Base-by-base conservation (phyloP, 2,329 filamentous ascomycete species). In the Uncinocarpus reesii region DNA sequence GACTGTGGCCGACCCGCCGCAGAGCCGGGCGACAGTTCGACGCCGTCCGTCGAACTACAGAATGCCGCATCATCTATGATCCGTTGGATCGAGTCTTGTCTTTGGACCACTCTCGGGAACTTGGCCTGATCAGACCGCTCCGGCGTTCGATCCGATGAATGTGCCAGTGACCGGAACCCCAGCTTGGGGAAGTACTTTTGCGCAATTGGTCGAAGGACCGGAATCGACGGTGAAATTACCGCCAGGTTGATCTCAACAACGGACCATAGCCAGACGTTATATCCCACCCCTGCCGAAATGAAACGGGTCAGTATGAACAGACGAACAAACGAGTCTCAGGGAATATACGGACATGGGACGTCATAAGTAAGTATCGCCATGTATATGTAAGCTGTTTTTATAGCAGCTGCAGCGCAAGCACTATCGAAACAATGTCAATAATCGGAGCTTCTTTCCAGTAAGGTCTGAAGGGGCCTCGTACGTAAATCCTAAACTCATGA, bases 251-350 rank as follows among this genome's bases (percentile, higher is more conserved):
- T 48, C 38, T 58, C 56, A 34, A 58, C 15, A 15, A 42, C 48
- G 36, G 40, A 51, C 56, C 56, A 58, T 31, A 56, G 28, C 54
- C 54, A 56, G 23, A 53, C 48, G 15, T 52, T 48, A 38, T 56
- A 56, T 24, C 54, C 54, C n/a, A 41, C 38, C 54, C 54, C 54
- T 56, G n/a, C n/a, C n/a, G n/a, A n/a, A n/a, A n/a, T n/a, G n/a
- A n/a, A n/a, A n/a, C n/a, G n/a, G n/a, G n/a, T n/a, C n/a, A n/a
- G n/a, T n/a, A n/a, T n/a, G n/a, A n/a, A n/a, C n/a, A n/a, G n/a
- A n/a, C n/a, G n/a, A n/a, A n/a, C n/a, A n/a, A n/a, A n/a, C n/a
- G n/a, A n/a, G n/a, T n/a, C n/a, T n/a, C n/a, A n/a, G n/a, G n/a
- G n/a, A n/a, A n/a, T n/a, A n/a, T 13, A 29, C 54, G 49, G 41